Percentiles rank a stretch among this genome's conserved stretches.
phyloP scores from a whole-genome alignment of 352 stramenopile species.

The Globisporangium acanthophoron region DNA sequence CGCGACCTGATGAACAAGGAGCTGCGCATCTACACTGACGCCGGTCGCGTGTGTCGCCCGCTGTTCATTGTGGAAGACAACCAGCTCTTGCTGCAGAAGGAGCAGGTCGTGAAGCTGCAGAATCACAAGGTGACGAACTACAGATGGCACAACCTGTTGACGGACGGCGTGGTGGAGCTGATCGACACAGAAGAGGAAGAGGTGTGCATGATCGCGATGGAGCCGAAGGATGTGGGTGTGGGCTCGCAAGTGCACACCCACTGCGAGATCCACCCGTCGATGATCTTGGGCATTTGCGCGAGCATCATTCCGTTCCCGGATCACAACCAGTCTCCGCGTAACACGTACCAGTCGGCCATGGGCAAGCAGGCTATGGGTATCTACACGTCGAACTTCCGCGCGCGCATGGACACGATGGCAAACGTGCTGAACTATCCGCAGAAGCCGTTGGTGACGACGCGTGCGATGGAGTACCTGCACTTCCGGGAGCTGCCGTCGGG shows the following conservation, averaged over 20 bases:
- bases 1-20: constrained; percentile 98
- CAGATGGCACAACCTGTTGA: constrained; percentile 84
- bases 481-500: constrained; percentile 97
- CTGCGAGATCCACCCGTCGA: constrained; percentile 99
- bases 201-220: constrained; percentile 99
- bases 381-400: constrained; percentile 98
- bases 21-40: constrained; percentile 99
- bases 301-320: constrained; percentile 99
- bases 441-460: constrained; percentile 98
- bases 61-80: constrained; percentile 99
- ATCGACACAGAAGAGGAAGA: constrained; percentile 99
- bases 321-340: constrained; percentile 99
- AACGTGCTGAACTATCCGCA: constrained; percentile 99
- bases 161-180: constrained; percentile 96
- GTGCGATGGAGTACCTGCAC: constrained; percentile 99
- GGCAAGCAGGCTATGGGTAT: constrained; percentile 99
- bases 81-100: constrained; percentile 94
- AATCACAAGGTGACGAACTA: constrained; percentile 89
- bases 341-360: constrained; percentile 99
- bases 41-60: constrained; percentile 97
- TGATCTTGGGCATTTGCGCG: constrained; percentile 99
- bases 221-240: constrained; percentile 90
- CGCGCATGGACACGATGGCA: constrained; percentile 99
- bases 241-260: constrained; percentile 97
- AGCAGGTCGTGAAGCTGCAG: constrained; percentile 95